Conservation (phyloP, 352 stramenopile genomes). For the Halophytophthora polymorphica region DNA sequence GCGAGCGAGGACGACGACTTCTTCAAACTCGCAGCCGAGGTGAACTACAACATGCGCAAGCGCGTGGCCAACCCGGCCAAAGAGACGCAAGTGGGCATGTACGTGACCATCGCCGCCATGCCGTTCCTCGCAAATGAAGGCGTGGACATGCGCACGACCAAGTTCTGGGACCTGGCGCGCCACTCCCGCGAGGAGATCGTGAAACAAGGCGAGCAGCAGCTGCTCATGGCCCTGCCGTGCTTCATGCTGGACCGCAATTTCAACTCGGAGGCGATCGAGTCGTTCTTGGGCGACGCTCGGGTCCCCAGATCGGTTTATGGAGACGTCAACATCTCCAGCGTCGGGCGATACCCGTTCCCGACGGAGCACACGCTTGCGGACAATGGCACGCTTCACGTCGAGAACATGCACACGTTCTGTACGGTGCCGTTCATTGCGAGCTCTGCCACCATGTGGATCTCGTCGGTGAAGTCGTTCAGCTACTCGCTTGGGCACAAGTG, state of each 20-base stretch:
- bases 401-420: slow-evolving; percentile 11
- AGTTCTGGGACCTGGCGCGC: no score
- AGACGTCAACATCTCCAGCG: slow-evolving; percentile 11
- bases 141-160: no score
- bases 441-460: slow-evolving; percentile 8
- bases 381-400: slow-evolving; percentile 2
- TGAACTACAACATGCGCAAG: slow-evolving; percentile 22
- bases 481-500: slow-evolving; percentile 19
- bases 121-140: no score
- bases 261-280: background rate
- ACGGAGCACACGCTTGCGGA: slow-evolving; percentile 1
- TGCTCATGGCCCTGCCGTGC: slow-evolving; percentile 1
- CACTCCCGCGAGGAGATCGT: background rate
- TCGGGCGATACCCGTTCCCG: slow-evolving; percentile 8
- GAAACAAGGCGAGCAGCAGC: background rate
- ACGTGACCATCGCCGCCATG: no score
- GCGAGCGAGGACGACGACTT: background rate
- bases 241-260: slow-evolving; percentile 8
- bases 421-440: slow-evolving; percentile 2
- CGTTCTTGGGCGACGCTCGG: background rate
- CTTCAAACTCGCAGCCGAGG: background rate
- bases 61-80: background rate
- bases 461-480: slow-evolving; percentile 5
- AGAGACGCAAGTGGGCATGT: background rate
- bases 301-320: background rate